Evolutionary conservation across 1,284 basidiomycete genomes (phyloP).

Genomic region (Leccinum insigne): DNA sequence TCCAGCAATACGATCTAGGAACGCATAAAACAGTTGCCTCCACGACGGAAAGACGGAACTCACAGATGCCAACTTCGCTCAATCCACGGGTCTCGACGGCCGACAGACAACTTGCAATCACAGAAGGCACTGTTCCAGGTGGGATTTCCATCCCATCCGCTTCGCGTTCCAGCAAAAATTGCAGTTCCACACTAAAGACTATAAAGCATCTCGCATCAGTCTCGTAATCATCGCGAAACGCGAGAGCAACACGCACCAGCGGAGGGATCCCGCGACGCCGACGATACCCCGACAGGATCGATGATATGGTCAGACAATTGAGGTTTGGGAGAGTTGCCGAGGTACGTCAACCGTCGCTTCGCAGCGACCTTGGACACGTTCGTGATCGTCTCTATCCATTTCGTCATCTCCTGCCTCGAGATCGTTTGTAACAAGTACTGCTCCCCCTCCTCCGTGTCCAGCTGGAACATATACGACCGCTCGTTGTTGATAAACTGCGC

Average conservation of each 20-base stretch:
- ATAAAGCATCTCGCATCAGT: slow-evolving; percentile 8
- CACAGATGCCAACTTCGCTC: slow-evolving; percentile 81
- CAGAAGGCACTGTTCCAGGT: slow-evolving; percentile 59
- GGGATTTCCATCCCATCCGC: slow-evolving; percentile 46
- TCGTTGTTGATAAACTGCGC: slow-evolving; percentile 73
- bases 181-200: slow-evolving; percentile 81
- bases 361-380: slow-evolving; percentile 70
- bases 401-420: slow-evolving; percentile 64
- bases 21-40: background rate
- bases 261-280: slow-evolving; percentile 51
- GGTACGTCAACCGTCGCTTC: slow-evolving; percentile 77
- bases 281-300: slow-evolving; percentile 38
- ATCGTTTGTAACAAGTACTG: slow-evolving; percentile 76
- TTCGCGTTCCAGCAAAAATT: slow-evolving; percentile 68
- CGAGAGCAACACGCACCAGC: slow-evolving; percentile 52
- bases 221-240: background rate
- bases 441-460: slow-evolving; percentile 84
- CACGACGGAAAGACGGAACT: slow-evolving; percentile 29
- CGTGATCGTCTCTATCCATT: slow-evolving; percentile 74
- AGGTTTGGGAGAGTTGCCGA: slow-evolving; percentile 70
- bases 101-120: slow-evolving; percentile 62
- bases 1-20: slow-evolving; percentile 78
- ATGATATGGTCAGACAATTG: slow-evolving; percentile 71
- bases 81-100: slow-evolving; percentile 77
- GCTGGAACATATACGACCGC: slow-evolving; percentile 76